phyloP scores from a whole-genome alignment of 805 yeast genomes.

The Metschnikowia kofuensis region DNA sequence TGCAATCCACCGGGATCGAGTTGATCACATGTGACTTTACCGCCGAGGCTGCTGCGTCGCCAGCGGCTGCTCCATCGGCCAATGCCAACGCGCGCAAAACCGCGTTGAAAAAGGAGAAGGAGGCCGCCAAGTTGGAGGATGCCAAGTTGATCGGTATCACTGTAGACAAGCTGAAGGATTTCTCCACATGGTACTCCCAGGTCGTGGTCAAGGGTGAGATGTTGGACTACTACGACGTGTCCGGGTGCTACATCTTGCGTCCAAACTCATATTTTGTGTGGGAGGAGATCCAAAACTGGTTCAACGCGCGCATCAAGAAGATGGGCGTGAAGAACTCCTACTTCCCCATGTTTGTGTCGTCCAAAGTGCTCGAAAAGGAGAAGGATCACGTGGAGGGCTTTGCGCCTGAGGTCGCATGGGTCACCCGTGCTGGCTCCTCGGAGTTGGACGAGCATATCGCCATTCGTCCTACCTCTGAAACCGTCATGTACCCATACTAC shows the following conservation, averaged over 20 bases:
- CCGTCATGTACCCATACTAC: conserved; percentile 99
- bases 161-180: conserved; percentile 86
- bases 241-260: conserved; percentile 97
- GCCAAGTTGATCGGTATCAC: conserved; percentile 95
- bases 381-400: conserved; percentile 98
- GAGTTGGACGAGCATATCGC: conserved; percentile 98
- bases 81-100: conserved; percentile 25
- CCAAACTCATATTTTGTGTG: conserved; percentile 93
- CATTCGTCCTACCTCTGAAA: conserved; percentile 98
- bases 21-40: conserved; percentile 53
- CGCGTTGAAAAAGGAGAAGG: conserved; percentile 35
- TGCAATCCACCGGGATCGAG: conserved; percentile 50
- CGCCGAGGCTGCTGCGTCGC: conserved; percentile 36
- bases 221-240: conserved; percentile 97
- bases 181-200: conserved; percentile 97
- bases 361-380: conserved; percentile 90
- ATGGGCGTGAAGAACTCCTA: conserved; percentile 93
- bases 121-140: conserved; percentile 64
- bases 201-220: conserved; percentile 95
- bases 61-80: conserved; percentile 21
- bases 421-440: conserved; percentile 89
- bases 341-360: conserved; percentile 98
- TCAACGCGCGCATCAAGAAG: conserved; percentile 74
- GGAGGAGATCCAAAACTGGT: conserved; percentile 91
- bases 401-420: conserved; percentile 99